Conservation (phyloP, 2,329 filamentous ascomycete species). For the Lasiodiplodia sp. region DNA sequence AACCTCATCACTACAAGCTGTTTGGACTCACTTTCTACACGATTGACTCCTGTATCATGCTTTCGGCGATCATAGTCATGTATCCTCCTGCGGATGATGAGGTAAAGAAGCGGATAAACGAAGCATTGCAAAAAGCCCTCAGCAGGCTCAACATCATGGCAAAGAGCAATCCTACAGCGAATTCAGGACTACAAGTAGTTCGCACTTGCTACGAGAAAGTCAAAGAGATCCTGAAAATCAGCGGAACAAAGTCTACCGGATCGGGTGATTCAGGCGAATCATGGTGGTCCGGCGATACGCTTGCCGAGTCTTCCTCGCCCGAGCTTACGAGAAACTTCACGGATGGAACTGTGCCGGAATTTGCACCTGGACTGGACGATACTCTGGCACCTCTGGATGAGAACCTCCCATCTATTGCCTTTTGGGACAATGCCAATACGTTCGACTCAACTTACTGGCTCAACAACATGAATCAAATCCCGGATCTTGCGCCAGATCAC, state of each 20-base stretch:
- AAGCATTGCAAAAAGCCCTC: background rate
- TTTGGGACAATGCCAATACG: background rate
- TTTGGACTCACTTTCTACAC: constrained; percentile 13
- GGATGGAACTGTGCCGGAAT: background rate
- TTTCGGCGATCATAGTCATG: background rate
- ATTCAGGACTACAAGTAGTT: background rate
- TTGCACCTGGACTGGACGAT: background rate
- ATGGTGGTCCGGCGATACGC: background rate
- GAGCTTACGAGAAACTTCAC: background rate
- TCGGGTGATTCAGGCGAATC: background rate
- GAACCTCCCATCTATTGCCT: background rate
- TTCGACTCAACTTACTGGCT: constrained; percentile 15
- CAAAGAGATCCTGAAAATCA: constrained; percentile 2
- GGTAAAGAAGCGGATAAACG: constrained; percentile 12
- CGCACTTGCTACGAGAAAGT: constrained; percentile 7
- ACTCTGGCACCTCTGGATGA: background rate
- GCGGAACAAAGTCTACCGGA: constrained; percentile 5
- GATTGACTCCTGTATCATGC: background rate
- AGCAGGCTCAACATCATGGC: background rate
- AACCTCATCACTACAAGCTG: constrained; percentile 5
- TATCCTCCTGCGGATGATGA: constrained; percentile 11
- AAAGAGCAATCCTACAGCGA: constrained; percentile 5
- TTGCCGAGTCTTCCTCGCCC: background rate
- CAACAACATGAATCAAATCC: constrained; percentile 4
- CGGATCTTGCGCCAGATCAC: constrained; percentile 5